Base-by-base conservation (phyloP, 345 rosid genomes). In the Nephelium lappaceum region DNA sequence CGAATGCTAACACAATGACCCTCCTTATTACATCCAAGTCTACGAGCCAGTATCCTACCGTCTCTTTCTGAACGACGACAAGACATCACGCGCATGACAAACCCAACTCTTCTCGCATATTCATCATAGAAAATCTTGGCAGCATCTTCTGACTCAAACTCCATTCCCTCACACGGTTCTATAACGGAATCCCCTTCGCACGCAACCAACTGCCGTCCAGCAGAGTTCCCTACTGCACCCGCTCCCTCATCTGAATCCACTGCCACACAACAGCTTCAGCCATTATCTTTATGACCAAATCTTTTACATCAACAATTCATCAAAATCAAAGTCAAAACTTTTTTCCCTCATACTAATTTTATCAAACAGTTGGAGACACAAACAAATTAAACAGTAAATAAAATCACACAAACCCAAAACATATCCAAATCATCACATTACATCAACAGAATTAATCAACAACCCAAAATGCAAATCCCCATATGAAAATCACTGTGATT, bases 41-140 rank as follows among this genome's bases (percentile, higher is more conserved):
- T 88, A 65, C 98, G 91, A 0, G 98, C 98, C 69, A 95, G 88
- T 72, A 93, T 89, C 88, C 89, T 88, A 64, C 97, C 97, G 74
- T 95, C 97, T 82, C 92, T 92, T 84, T 93, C 98, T 2, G 98
- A 95, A 47, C 95, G 94, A 6, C 97, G 93, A 70, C 98, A 95
- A 79, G 97, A 91, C 97, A 93, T 93, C 73, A 93, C 97, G 18
- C 97, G 98, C 97, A 95, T 95, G 1, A 93, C 97, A 75, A 95
- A 95, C 10, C 98, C 98, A 76, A 92, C 75, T 49, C 42, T 82
- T 42, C 95, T 89, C 6, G 98, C 92, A 89, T 95, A 95, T 55
- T 91, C 93, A 62, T 91, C 98, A 49, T 95, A 93, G 73, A 91
- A 93, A 63, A 93, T 71, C 86, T 93, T 95, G 23, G 97, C 97